phyloP scores from a whole-genome alignment of 176 grass and related monocot species.

The Oryza nivara region DNA sequence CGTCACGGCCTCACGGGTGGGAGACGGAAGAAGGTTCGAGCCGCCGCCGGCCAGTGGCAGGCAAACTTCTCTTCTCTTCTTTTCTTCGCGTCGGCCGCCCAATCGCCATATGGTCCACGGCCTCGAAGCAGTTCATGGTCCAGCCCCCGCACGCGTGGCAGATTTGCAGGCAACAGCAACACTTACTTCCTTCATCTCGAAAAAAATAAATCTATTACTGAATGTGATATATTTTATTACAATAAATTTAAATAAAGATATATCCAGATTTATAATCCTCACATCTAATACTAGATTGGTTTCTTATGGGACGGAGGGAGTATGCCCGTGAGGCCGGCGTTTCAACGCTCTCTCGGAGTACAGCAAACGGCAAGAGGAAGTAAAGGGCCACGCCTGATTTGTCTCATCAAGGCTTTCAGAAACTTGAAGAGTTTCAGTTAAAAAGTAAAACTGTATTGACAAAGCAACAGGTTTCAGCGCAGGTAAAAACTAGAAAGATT shows the following conservation, averaged over 20 bases:
- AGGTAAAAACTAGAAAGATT: neutral
- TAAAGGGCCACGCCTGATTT: neutral
- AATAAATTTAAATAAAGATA: no score
- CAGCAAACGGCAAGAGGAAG: neutral
- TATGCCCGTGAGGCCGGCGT: neutral
- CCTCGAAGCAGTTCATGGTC: no score
- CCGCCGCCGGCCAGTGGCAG: neutral
- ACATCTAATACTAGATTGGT: no score
- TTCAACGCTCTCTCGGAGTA: neutral
- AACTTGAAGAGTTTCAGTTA: neutral
- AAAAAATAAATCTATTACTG: no score
- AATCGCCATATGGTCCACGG: no score
- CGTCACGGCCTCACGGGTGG: neutral
- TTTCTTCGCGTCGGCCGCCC: neutral
- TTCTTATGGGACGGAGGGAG: no score
- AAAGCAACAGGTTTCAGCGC: neutral
- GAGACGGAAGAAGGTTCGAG: neutral
- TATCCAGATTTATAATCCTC: no score
- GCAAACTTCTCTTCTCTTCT: neutral
- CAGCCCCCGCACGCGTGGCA: no score
- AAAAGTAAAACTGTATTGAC: neutral
- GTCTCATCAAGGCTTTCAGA: neutral
- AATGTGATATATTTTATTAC: no score
- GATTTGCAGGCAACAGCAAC: neutral
- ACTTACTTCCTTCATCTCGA: accelerated